phyloP scores from a whole-genome alignment of 768 basidiomycete species.

The Russula lepida region DNA sequence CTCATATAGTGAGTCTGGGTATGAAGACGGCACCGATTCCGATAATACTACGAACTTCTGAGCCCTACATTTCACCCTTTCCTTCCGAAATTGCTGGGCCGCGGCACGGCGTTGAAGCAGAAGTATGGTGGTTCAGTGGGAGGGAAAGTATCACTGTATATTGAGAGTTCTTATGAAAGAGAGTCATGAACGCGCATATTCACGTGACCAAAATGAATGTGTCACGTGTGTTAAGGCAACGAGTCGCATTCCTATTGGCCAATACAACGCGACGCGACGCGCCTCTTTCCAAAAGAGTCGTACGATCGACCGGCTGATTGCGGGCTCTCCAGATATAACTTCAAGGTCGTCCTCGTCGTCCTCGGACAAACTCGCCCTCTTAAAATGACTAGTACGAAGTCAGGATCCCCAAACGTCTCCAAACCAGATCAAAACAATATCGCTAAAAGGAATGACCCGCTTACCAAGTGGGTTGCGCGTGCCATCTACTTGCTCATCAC shows the following conservation, averaged over 20 bases:
- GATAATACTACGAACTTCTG: too few species aligned
- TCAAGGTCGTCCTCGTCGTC: too few species aligned
- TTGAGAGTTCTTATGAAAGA: too few species aligned
- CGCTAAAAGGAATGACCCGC: background rate
- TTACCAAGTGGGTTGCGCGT: conserved; percentile 12
- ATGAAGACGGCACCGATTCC: too few species aligned
- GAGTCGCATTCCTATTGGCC: background rate
- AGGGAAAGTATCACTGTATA: too few species aligned
- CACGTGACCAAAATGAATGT: background rate
- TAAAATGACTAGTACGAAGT: background rate
- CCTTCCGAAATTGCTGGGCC: too few species aligned
- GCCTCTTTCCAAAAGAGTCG: background rate
- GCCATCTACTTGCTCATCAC: conserved; percentile 1
- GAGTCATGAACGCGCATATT: background rate
- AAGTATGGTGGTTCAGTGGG: too few species aligned
- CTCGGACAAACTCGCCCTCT: background rate
- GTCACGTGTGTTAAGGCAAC: background rate
- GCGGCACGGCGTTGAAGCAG: too few species aligned
- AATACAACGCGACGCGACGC: background rate
- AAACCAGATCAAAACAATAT: background rate
- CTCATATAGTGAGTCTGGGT: too few species aligned
- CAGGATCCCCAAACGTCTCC: background rate
- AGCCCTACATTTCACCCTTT: too few species aligned
- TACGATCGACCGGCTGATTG: background rate
- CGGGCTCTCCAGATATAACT: background rate